Base-by-base conservation (phyloP, 371 early-diverging fungal species). In the Zopfochytrium polystomum region DNA sequence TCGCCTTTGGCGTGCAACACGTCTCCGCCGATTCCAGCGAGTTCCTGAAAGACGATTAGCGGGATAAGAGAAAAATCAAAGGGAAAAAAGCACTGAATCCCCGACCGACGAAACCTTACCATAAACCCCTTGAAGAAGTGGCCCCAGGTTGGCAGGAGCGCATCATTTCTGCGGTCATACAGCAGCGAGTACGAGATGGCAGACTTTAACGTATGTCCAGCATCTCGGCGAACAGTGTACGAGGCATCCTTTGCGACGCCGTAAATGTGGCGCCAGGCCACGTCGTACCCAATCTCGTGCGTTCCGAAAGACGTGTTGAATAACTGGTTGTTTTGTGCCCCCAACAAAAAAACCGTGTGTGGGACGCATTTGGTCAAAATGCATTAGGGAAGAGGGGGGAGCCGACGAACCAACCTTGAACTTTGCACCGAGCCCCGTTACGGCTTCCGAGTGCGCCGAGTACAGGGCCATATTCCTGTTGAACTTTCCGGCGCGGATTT, bases 201-300 rank as follows among this genome's bases (percentile, higher is more conserved):
- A 2, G 93, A 88, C 68, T 95, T 95, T 33, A 95, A 72, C 20
- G 89, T 77, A 68, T 95, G 89, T 0, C 95, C 96, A 18, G 88
- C 94, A 61, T 92, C 88, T 34, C 86, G 72, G 29, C 96, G 88
- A 55, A 95, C 82, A 64, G 91, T 91, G 32, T 88, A 76, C 2
- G 92, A 90, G 0, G 94, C 93, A 20, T 71, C 70, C n/a, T 80
- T 70, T 0, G 88, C 77, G 1, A 94, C 71, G 50, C 80, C 81
- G 65, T 84, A 80, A 30, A 92, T 73, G 11, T 89, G 81, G 52
- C 96, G 84, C 94, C 93, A 94, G 4, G 82, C 70, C 5, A 81
- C 75, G 52, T 83, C 78, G 66, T 88, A 89, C 27, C 74, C 72
- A 29, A 92, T 49, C 60, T 90, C 89, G 65, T 92, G 90, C 55